Conservation (phyloP, 768 basidiomycete species). For the Termitomyces sp. region DNA sequence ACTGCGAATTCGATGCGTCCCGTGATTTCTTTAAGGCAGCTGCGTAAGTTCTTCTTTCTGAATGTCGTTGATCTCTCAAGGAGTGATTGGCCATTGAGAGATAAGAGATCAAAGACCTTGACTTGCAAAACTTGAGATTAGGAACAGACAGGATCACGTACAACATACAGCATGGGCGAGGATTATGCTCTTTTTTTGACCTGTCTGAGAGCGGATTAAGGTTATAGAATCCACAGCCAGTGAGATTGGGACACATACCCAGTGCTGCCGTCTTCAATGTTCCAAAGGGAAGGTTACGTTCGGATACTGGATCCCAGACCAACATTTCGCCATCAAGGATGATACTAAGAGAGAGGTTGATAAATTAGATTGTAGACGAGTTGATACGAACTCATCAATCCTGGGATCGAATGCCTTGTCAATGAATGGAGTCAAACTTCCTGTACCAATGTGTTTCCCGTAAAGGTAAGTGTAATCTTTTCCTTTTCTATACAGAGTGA, state of each 20-base stretch:
- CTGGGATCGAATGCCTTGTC: slow-evolving; percentile 68
- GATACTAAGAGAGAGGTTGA: slow-evolving; percentile 45
- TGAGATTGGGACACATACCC: slow-evolving; percentile 38
- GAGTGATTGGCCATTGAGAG: slow-evolving; percentile 79
- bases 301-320: slow-evolving; percentile 91
- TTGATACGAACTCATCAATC: slow-evolving; percentile 68
- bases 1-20: slow-evolving; percentile 80
- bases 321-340: slow-evolving; percentile 98
- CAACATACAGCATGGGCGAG: slow-evolving; percentile 85
- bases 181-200: slow-evolving; percentile 61
- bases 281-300: slow-evolving; percentile 88
- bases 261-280: slow-evolving; percentile 89
- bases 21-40: slow-evolving; percentile 59
- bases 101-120: slow-evolving; percentile 94
- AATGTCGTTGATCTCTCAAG: slow-evolving; percentile 66
- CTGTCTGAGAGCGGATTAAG: slow-evolving; percentile 43
- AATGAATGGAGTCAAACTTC: slow-evolving; percentile 87
- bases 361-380: not conserved
- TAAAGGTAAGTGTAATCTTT: slow-evolving; percentile 92
- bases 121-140: slow-evolving; percentile 39
- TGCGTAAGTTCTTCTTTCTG: slow-evolving; percentile 73
- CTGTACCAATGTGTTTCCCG: slow-evolving; percentile 75
- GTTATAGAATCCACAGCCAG: not conserved
- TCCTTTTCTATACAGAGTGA: slow-evolving; percentile 55
- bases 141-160: not conserved